These are phyloP conservation scores for Aphanomyces astaci DNA, from an alignment of 352 stramenopile genomes.

Conservation along the genomic window DNA sequence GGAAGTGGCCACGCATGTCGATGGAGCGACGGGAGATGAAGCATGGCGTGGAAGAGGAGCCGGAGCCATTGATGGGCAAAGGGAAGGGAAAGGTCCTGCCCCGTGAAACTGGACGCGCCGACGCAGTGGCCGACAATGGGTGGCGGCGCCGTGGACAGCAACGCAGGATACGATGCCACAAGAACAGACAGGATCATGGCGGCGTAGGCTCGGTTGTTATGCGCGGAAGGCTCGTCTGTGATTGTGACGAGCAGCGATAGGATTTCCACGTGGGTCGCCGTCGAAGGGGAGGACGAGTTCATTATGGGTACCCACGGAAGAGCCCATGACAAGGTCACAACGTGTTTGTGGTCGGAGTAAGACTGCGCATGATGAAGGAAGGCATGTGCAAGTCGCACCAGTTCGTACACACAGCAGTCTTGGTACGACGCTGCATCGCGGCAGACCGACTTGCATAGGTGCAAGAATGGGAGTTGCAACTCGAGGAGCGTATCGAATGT, in stretches of 20 bases:
- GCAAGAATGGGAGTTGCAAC: not conserved
- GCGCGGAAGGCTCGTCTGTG: not conserved
- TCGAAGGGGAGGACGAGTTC: not conserved
- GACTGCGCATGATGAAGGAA: not conserved
- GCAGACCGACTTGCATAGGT: not conserved
- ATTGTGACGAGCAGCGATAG: not conserved
- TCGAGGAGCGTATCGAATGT: not conserved
- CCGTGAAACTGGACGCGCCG: not conserved
- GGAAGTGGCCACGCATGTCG: not conserved
- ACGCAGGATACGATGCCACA: not conserved
- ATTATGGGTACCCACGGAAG: not conserved
- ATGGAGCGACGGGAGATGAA: not conserved
- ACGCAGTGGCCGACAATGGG: too few relatives aligned
- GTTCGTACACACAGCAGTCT: not conserved
- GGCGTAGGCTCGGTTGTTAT: not conserved
- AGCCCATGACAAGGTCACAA: too few relatives aligned
- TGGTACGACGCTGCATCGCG: not conserved
- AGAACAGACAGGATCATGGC: not conserved
- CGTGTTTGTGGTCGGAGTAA: too few relatives aligned
- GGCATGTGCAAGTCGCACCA: not conserved
- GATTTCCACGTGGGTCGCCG: slow-evolving; percentile 7
- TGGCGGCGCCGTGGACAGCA: not conserved
- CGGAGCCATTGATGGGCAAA: not conserved
- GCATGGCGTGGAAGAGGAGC: not conserved
- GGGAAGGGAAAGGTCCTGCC: not conserved